Conservation (phyloP, 2,329 filamentous ascomycete genomes). For the Curvularia spicifera region DNA sequence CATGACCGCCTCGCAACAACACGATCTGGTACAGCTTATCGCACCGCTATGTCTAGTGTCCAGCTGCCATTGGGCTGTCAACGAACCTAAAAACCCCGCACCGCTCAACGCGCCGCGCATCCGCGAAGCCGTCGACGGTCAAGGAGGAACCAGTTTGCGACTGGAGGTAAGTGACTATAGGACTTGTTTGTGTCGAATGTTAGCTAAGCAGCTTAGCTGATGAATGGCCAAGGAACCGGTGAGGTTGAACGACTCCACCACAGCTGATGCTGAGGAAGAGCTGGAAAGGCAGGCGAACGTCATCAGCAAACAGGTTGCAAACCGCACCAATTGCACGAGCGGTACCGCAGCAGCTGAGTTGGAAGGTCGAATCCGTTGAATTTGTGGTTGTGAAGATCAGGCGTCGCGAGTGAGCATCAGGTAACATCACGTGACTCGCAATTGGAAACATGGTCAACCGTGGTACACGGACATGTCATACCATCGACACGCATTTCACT, state of each 20-base stretch:
- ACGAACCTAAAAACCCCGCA: not conserved
- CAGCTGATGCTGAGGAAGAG: not conserved
- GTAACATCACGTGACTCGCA: not conserved
- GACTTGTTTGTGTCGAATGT: not conserved
- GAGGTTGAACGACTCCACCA: not conserved
- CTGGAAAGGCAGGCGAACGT: not conserved
- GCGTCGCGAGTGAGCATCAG: no score
- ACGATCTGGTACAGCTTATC: not conserved
- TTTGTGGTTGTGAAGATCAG: not conserved
- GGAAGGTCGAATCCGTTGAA: not conserved
- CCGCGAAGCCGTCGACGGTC: not conserved
- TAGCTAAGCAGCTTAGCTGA: slow-evolving; percentile 10
- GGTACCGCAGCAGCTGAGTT: not conserved
- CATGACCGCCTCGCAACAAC: slow-evolving; percentile 2
- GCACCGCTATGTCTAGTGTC: slow-evolving; percentile 1
- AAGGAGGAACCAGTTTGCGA: not conserved
- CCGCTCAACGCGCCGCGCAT: not conserved
- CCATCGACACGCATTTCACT: not conserved
- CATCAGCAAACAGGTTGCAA: not conserved
- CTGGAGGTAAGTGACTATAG: not conserved
- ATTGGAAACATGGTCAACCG: not conserved
- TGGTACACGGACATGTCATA: not conserved
- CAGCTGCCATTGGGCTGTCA: not conserved
- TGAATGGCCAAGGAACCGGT: slow-evolving; percentile 13
- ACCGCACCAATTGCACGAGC: not conserved